Evolutionary conservation across 148 eudicot species (phyloP), one percentile per base, ranked within the genome.

Genomic region (Cornus controversa): DNA sequence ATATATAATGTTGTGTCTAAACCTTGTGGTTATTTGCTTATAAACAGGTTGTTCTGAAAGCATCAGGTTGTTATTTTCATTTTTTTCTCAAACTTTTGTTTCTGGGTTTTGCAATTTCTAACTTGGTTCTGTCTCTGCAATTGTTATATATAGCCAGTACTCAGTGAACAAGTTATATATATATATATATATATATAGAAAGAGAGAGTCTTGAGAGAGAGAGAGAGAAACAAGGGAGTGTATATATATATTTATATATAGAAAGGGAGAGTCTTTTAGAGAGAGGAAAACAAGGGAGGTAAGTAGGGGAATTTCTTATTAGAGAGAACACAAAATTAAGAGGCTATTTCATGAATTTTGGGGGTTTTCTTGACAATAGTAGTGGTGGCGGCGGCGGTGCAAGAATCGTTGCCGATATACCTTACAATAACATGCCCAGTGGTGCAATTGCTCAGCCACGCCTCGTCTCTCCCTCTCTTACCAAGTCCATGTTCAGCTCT

Each of bases 321-420:
- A 23, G 10, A 66, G 25, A 64, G 54, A 58, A 16, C 15, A 15
- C 53, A 53, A 54, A 50, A n/a, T 3, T 4, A 75, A 75, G 74
- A 66, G 70, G 10, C 7, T 76, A 31, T 84, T 87, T 89, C 77
- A 94, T 94, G 97, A 94, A 91, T 94, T 94, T 94, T 86, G 98
- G 93, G 84, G 98, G 92, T 22, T 90, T 90, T 84, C 87, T 92
- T 22, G 92, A 89, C 67, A 89, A 75, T 6, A 40, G 8, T 85
- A 80, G 76, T 79, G 66, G 87, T 24, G 83, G 57, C 57, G 57
- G 57, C 57, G 57, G 84, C 4, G 86, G 88, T 31, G 90, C 85
- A 65, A 80, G 90, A 66, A 65, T 80, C 77, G 86, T 82, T 58
- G 78, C 89, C n/a, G 92, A 89, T 75, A 69, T 87, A 28, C 76